These are phyloP conservation scores for Excoecaria agallocha DNA, from an alignment of 345 rosid species.

Conservation along the genomic window DNA sequence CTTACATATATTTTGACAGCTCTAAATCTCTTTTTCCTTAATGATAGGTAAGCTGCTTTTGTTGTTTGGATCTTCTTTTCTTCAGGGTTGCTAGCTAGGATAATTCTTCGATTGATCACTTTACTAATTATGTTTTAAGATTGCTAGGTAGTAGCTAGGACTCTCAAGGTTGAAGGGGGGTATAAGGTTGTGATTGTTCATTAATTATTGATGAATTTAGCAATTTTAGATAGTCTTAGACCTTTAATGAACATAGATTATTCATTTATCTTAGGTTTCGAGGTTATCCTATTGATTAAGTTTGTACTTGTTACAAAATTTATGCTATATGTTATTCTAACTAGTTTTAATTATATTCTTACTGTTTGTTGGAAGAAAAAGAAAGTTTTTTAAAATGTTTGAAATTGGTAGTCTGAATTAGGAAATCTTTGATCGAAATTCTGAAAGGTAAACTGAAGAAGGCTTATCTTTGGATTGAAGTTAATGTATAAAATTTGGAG, in stretches of 20 bases:
- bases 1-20: slow-evolving; percentile 65
- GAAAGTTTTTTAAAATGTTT: background rate
- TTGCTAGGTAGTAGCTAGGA: background rate
- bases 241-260: too few species aligned
- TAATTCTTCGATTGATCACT: background rate
- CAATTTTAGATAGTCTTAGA: background rate
- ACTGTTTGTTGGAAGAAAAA: background rate
- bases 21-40: slow-evolving; percentile 67
- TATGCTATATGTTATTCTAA: background rate
- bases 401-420: background rate
- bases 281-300: background rate
- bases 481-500: background rate
- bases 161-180: too few species aligned
- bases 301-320: background rate
- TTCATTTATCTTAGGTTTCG: too few species aligned
- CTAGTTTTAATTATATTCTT: background rate
- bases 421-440: background rate
- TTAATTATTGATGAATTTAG: background rate
- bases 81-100: background rate
- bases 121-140: background rate
- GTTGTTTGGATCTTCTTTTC: too few species aligned
- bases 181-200: background rate
- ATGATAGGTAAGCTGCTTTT: slow-evolving; percentile 64
- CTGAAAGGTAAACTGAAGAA: too few species aligned
- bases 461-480: background rate